A percentile compares a stretch with the other conserved stretches of the same genome.
These are phyloP conservation scores for Fraxinus cuspidata DNA, from an alignment of 257 asterid genomes.

Conservation along the genomic window DNA sequence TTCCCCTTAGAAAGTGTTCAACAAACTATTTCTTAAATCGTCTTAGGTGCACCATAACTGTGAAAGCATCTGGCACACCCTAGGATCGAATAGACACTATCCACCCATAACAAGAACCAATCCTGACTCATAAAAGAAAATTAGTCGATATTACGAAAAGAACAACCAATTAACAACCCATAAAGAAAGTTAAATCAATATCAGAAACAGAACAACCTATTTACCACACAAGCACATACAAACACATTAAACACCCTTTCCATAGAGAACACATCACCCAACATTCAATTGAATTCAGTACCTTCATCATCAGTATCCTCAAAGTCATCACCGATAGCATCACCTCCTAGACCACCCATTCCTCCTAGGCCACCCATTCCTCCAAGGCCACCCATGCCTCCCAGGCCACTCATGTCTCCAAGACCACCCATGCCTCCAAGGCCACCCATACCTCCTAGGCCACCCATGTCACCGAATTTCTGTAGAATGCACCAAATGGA, in stretches of 20 bases:
- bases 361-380: slow-evolving; percentile 35
- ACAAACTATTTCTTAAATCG: neutral
- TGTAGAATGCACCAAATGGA: slow-evolving; percentile 29
- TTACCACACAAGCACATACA: slow-evolving; percentile 1
- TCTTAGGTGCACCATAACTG: neutral
- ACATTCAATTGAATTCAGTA: slow-evolving; percentile 23
- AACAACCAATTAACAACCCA: neutral
- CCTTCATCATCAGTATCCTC: slow-evolving; percentile 94
- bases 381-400: slow-evolving; percentile 27
- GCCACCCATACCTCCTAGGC: slow-evolving; percentile 28
- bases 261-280: neutral
- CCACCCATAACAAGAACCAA: neutral
- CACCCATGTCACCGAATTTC: slow-evolving; percentile 35
- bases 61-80: neutral
- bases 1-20: neutral
- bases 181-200: neutral
- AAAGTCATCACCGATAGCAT: slow-evolving; percentile 59
- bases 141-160: neutral
- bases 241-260: neutral
- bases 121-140: neutral
- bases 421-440: slow-evolving; percentile 35
- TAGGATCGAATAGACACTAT: too few species aligned
- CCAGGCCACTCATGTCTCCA: slow-evolving; percentile 19
- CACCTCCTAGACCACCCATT: slow-evolving; percentile 44
- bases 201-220: slow-evolving; percentile 5